phyloP scores from a whole-genome alignment of 495 filamentous ascomycete genomes.

The Neurospora sp. region DNA sequence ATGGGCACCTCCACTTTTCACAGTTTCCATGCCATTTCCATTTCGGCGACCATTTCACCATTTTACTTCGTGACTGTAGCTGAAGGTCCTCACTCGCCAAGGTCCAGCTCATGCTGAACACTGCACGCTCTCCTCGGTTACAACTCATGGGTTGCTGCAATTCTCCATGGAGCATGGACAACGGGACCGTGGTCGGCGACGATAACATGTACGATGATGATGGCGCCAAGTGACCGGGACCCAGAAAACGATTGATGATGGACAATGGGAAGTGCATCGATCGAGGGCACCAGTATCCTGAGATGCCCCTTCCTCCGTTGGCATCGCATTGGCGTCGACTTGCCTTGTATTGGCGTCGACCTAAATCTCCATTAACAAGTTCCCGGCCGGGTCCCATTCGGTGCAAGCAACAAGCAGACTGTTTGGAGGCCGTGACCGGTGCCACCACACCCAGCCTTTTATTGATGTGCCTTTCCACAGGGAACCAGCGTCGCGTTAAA shows the following conservation, averaged over 20 bases:
- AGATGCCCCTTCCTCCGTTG: not conserved
- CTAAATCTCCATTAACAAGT: not conserved
- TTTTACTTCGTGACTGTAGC: too few relatives aligned
- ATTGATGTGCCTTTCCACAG: not conserved
- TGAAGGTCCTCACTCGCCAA: not conserved
- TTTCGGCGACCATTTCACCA: not conserved
- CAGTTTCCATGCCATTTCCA: not conserved
- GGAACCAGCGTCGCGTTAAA: not conserved
- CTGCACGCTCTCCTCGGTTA: not conserved
- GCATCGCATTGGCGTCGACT: not conserved
- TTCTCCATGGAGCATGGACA: too few relatives aligned
- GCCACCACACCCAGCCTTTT: not conserved
- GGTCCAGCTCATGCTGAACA: not conserved
- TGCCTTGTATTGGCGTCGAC: too few relatives aligned
- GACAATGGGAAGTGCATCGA: not conserved
- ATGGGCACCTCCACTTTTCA: not conserved
- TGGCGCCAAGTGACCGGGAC: not conserved
- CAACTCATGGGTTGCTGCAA: not conserved
- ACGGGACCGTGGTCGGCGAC: not conserved
- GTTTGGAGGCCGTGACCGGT: not conserved
- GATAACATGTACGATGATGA: not conserved
- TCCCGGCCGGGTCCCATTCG: not conserved
- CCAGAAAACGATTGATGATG: not conserved
- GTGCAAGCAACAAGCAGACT: not conserved
- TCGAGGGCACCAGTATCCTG: not conserved